Conservation (phyloP, 2,329 filamentous ascomycete genomes). For the Colletotrichum tanaceti region DNA sequence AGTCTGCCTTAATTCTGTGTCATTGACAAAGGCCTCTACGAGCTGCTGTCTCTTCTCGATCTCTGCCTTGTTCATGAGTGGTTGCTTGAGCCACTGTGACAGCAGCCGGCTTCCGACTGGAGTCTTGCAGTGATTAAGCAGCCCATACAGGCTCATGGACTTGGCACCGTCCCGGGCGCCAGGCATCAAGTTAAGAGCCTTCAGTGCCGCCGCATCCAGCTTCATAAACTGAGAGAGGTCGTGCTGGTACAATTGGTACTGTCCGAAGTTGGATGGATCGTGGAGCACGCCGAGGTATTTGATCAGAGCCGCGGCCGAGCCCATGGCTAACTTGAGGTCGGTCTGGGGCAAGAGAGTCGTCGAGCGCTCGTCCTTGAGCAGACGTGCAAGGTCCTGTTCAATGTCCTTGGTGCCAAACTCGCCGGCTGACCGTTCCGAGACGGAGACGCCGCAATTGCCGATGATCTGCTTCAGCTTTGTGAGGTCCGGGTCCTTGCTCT, state of each 20-base stretch:
- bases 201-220: slow-evolving; percentile 91
- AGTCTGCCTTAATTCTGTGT: slow-evolving; percentile 92
- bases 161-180: slow-evolving; percentile 95
- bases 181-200: slow-evolving; percentile 96
- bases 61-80: slow-evolving; percentile 88
- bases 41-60: slow-evolving; percentile 93
- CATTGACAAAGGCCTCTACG: slow-evolving; percentile 92
- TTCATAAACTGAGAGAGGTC: slow-evolving; percentile 99
- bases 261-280: slow-evolving; percentile 93
- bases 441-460: slow-evolving; percentile 89
- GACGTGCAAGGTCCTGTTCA: slow-evolving; percentile 88
- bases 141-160: slow-evolving; percentile 94
- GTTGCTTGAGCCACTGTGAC: slow-evolving; percentile 97
- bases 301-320: slow-evolving; percentile 90
- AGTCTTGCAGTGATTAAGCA: slow-evolving; percentile 98
- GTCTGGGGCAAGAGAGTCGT: slow-evolving; percentile 85
- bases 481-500: slow-evolving; percentile 89
- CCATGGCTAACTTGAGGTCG: slow-evolving; percentile 95
- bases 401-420: slow-evolving; percentile 94
- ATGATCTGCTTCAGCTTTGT: slow-evolving; percentile 89
- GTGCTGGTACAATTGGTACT: slow-evolving; percentile 97
- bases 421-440: slow-evolving; percentile 79
- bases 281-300: slow-evolving; percentile 93
- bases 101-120: slow-evolving; percentile 89
- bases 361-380: slow-evolving; percentile 88